These are phyloP conservation scores for Tolypocladium capitatum DNA, from an alignment of 2,329 filamentous ascomycete species.

Conservation along the genomic window DNA sequence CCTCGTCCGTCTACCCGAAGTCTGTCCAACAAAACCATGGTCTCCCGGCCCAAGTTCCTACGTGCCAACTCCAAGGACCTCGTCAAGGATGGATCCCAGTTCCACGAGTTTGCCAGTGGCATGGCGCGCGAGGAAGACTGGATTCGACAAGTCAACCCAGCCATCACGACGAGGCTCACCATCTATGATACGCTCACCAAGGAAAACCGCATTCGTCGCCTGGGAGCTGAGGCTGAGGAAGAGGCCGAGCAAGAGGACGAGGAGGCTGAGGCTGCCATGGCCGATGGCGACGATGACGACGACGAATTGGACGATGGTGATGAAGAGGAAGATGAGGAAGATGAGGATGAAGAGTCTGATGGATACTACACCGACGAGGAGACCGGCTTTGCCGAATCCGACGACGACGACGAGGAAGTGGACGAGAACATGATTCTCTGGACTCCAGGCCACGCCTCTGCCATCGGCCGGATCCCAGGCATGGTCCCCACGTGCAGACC, in stretches of 20 bases:
- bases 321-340: conserved; percentile 36
- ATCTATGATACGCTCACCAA: conserved; percentile 82
- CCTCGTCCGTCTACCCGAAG: conserved; percentile 9
- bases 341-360: conserved; percentile 44
- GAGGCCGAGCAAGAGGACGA: conserved; percentile 67
- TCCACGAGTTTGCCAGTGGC: conserved; percentile 87
- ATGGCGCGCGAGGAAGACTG: conserved; percentile 77
- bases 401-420: conserved; percentile 50
- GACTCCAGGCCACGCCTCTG: conserved; percentile 32
- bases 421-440: conserved; percentile 52
- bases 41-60: conserved; percentile 30
- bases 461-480: conserved; percentile 21
- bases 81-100: conserved; percentile 45
- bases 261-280: conserved; percentile 30
- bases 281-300: conserved; percentile 34
- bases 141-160: conserved; percentile 57
- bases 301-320: conserved; percentile 37
- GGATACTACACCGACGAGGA: conserved; percentile 67
- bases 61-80: conserved; percentile 37
- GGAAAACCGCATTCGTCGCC: conserved; percentile 73
- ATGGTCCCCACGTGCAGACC: conserved; percentile 18
- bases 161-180: conserved; percentile 59
- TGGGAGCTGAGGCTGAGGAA: conserved; percentile 83
- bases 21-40: conserved; percentile 10
- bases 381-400: conserved; percentile 54